Conservation (phyloP, 2,329 filamentous ascomycete genomes). For the Penicillium sumatraense region DNA sequence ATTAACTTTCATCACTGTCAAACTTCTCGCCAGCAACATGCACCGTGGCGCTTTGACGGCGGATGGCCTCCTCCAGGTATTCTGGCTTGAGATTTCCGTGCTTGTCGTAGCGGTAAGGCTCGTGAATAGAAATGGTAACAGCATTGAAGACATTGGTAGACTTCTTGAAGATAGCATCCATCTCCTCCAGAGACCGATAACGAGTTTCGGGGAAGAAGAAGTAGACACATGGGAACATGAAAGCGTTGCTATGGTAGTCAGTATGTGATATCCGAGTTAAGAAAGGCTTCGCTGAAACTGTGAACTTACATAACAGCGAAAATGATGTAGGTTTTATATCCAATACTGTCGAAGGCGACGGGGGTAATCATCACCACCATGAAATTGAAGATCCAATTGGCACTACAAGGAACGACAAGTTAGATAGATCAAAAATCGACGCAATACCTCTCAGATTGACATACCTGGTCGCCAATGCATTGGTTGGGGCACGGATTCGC, state of each 20-base stretch:
- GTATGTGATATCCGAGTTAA: background rate
- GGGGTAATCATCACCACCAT: conserved; percentile 69
- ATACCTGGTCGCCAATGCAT: conserved; percentile 62
- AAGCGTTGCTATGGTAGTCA: conserved; percentile 47
- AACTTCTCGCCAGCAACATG: conserved; percentile 21
- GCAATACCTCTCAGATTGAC: no score
- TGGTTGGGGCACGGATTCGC: conserved; percentile 62
- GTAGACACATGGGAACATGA: conserved; percentile 59
- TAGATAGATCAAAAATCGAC: no score
- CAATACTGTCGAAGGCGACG: conserved; percentile 59
- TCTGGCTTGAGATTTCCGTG: conserved; percentile 57
- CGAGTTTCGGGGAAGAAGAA: conserved; percentile 65
- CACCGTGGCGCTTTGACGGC: conserved; percentile 26
- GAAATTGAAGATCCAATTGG: conserved; percentile 65
- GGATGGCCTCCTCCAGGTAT: conserved; percentile 49
- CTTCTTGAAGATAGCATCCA: conserved; percentile 68
- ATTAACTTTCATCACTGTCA: conserved; percentile 31
- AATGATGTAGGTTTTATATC: conserved; percentile 53
- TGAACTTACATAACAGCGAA: conserved; percentile 53
- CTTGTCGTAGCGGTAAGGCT: conserved; percentile 62
- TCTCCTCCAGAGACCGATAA: conserved; percentile 66
- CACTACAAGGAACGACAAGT: conserved; percentile 8
- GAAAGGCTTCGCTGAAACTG: background rate
- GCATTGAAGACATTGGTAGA: conserved; percentile 54
- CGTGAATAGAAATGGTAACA: conserved; percentile 54